phyloP scores from a whole-genome alignment of 352 stramenopile genomes.

The Globisporangium recalcitrans region DNA sequence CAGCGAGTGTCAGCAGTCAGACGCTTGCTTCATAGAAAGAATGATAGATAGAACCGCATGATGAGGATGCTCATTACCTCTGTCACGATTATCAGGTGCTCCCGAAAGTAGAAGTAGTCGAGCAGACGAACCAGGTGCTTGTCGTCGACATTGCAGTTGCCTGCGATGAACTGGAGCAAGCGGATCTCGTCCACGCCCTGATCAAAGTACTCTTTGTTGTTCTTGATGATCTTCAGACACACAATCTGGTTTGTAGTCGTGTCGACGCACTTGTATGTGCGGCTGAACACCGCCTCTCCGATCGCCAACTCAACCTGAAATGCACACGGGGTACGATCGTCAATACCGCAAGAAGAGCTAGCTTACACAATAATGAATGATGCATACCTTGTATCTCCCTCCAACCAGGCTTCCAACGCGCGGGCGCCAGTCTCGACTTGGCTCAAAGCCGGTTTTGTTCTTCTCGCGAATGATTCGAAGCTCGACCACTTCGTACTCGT shows the following conservation, averaged over 20 bases:
- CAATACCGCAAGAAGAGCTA: constrained; percentile 24
- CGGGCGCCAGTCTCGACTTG: constrained; percentile 69
- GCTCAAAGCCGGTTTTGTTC: constrained; percentile 76
- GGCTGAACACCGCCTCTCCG: constrained; percentile 80
- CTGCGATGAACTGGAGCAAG: constrained; percentile 64
- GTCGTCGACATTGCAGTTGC: constrained; percentile 83
- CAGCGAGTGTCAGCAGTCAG: background rate
- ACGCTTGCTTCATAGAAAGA: background rate
- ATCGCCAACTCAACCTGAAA: constrained; percentile 62
- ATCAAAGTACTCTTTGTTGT: constrained; percentile 99
- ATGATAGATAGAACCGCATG: background rate
- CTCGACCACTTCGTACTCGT: constrained; percentile 66
- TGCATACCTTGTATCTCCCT: constrained; percentile 53
- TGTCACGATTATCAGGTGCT: constrained; percentile 96
- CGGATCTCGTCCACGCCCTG: constrained; percentile 88
- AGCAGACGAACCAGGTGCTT: constrained; percentile 93
- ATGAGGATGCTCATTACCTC: constrained; percentile 64
- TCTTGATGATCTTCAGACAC: constrained; percentile 99
- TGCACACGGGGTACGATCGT: constrained; percentile 18
- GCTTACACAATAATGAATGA: no score
- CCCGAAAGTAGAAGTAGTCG: constrained; percentile 93
- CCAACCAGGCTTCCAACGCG: constrained; percentile 51
- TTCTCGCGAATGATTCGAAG: constrained; percentile 73
- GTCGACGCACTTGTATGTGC: constrained; percentile 77
- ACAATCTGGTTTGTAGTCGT: constrained; percentile 72